phyloP scores from a whole-genome alignment of 2,329 filamentous ascomycete species.

The Alternaria gansuensis region DNA sequence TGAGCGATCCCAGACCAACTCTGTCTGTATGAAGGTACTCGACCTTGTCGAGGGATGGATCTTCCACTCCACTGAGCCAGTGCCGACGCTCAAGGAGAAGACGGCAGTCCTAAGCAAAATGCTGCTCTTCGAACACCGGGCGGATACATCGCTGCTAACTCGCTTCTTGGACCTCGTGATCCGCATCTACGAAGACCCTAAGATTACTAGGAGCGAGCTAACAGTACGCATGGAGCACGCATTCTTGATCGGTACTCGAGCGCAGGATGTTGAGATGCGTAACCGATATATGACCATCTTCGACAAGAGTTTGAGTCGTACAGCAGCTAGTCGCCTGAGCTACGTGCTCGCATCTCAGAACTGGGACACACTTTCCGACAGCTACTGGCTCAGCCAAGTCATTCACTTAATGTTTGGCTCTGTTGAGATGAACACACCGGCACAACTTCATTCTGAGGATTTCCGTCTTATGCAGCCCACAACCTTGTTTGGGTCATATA shows the following conservation, averaged over 20 bases:
- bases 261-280: conserved; percentile 94
- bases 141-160: conserved; percentile 83
- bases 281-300: conserved; percentile 97
- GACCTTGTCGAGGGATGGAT: conserved; percentile 96
- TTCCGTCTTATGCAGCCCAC: conserved; percentile 80
- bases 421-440: conserved; percentile 81
- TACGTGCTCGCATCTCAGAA: conserved; percentile 94
- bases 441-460: conserved; percentile 83
- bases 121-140: conserved; percentile 88
- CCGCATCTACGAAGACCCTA: conserved; percentile 96
- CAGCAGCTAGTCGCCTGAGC: conserved; percentile 84
- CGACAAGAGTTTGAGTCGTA: conserved; percentile 91
- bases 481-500: conserved; percentile 75
- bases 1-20: conserved; percentile 88
- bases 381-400: conserved; percentile 96
- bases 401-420: conserved; percentile 92
- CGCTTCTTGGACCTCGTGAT: conserved; percentile 97
- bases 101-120: conserved; percentile 99
- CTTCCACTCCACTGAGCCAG: conserved; percentile 92
- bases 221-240: conserved; percentile 98
- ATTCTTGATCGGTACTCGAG: conserved; percentile 93
- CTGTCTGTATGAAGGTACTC: conserved; percentile 90
- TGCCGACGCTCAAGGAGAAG: conserved; percentile 98
- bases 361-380: conserved; percentile 94
- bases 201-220: conserved; percentile 92